Conservation (phyloP, 139 green algal genomes). For the Astrephomene gubernaculifera region DNA sequence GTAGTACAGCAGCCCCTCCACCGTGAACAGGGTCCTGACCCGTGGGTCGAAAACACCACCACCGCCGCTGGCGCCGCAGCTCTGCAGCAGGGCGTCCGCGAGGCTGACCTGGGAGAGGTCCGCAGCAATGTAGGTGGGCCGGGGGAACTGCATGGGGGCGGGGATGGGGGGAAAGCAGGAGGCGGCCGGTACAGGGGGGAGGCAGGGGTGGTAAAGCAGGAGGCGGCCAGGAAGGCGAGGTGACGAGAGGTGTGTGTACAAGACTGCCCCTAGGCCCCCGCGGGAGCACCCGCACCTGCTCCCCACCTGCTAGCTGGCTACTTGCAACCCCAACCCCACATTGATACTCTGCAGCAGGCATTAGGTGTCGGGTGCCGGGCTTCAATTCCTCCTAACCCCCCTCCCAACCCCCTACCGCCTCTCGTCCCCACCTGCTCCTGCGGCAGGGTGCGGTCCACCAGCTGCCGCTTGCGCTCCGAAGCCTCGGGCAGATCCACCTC, state of each 20-base stretch:
- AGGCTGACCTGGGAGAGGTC: conserved; percentile 70
- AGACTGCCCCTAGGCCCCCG: no score
- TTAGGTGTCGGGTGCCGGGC: not conserved
- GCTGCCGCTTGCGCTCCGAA: conserved; percentile 63
- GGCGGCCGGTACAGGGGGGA: no score
- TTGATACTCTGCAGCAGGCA: no score
- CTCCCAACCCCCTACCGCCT: not conserved
- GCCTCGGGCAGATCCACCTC: conserved; percentile 80
- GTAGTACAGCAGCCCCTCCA: conserved; percentile 79
- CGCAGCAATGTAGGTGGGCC: conserved; percentile 67
- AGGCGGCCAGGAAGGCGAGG: no score
- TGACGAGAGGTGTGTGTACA: no score
- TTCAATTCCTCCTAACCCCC: not conserved
- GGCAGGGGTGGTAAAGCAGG: no score
- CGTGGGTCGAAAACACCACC: not conserved
- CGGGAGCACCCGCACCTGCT: no score
- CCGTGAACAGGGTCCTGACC: conserved; percentile 70
- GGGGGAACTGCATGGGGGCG: conserved; percentile 14
- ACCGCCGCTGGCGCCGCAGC: not conserved
- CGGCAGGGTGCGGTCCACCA: conserved; percentile 59
- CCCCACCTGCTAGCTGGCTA: no score
- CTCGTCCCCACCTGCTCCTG: conserved; percentile 34
- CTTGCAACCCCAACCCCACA: not conserved
- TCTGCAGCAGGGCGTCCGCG: conserved; percentile 51
- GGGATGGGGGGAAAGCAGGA: not conserved